phyloP scores from a whole-genome alignment of 2,329 filamentous ascomycete species.

The Trichoderma sp. region DNA sequence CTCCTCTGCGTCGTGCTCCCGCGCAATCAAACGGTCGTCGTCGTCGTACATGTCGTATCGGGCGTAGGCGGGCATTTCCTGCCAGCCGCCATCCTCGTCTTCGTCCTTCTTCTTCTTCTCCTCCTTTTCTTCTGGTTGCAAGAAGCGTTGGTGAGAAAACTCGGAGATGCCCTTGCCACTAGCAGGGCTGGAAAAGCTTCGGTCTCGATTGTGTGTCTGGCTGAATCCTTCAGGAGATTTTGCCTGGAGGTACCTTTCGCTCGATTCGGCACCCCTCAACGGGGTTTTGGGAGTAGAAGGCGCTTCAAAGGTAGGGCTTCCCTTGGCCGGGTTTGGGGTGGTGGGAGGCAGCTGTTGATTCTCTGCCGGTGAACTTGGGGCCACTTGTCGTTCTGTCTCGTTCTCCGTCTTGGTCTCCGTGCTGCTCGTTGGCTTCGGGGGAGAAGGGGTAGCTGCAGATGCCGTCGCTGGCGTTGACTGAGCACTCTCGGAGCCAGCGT shows the following conservation, averaged over 20 bases:
- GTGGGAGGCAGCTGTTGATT: background rate
- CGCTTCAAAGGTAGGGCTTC: background rate
- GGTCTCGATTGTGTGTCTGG: slow-evolving; percentile 42
- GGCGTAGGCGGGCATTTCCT: slow-evolving; percentile 91
- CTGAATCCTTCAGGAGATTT: slow-evolving; percentile 17
- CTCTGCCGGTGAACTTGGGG: slow-evolving; percentile 27
- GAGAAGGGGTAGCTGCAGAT: slow-evolving; percentile 3
- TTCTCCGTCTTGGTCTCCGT: background rate
- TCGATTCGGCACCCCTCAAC: background rate
- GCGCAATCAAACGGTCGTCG: slow-evolving; percentile 82
- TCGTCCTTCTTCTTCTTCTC: slow-evolving; percentile 56
- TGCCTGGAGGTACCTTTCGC: background rate
- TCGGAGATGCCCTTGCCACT: slow-evolving; percentile 61
- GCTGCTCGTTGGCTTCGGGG: slow-evolving; percentile 14
- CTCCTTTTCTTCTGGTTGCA: slow-evolving; percentile 53
- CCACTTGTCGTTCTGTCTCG: slow-evolving; percentile 23
- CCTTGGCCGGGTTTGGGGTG: background rate
- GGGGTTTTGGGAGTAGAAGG: slow-evolving; percentile 14
- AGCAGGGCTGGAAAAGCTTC: slow-evolving; percentile 43
- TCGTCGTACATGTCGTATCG: slow-evolving; percentile 96
- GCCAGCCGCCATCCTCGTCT: slow-evolving; percentile 74
- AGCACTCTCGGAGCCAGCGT: slow-evolving; percentile 44
- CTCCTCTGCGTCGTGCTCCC: slow-evolving; percentile 72
- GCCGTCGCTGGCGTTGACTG: slow-evolving; percentile 31
- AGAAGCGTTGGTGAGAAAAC: slow-evolving; percentile 43